Conservation (phyloP, 73 alveolate genomes). For the Paramecium sonneborni region DNA sequence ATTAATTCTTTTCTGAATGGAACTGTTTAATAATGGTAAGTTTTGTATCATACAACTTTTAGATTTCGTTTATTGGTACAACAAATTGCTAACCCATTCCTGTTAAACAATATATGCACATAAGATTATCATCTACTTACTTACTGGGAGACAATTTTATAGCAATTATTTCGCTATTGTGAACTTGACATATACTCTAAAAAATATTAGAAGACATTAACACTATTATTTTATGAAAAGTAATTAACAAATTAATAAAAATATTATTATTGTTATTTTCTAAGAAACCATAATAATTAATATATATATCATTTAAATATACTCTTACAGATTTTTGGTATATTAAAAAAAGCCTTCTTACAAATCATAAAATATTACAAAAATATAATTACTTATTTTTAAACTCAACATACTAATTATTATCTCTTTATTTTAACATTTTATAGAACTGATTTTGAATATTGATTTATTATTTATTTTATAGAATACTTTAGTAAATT, state of each 20-base stretch:
- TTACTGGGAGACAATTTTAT: background rate
- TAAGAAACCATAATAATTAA: background rate
- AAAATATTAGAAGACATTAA: background rate
- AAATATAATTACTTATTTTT: too few species aligned
- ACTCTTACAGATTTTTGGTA: too few species aligned
- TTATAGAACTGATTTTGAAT: too few species aligned
- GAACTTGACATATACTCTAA: background rate
- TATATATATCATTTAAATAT: background rate
- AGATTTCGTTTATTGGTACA: background rate
- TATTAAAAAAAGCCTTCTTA: too few species aligned
- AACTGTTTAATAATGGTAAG: background rate
- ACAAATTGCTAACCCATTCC: background rate
- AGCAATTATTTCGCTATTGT: background rate
- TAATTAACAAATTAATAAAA: background rate
- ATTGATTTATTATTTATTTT: too few species aligned
- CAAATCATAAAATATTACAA: too few species aligned
- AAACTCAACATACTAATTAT: too few species aligned
- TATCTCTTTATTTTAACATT: too few species aligned
- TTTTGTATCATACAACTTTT: background rate
- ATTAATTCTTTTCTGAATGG: background rate
- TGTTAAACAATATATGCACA: background rate
- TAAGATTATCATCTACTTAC: background rate
- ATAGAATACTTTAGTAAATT: too few species aligned
- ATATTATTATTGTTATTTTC: background rate
- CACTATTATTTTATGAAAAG: background rate